Base-by-base conservation (phyloP, 1,284 basidiomycete species). In the Austroboletus rostrupii region DNA sequence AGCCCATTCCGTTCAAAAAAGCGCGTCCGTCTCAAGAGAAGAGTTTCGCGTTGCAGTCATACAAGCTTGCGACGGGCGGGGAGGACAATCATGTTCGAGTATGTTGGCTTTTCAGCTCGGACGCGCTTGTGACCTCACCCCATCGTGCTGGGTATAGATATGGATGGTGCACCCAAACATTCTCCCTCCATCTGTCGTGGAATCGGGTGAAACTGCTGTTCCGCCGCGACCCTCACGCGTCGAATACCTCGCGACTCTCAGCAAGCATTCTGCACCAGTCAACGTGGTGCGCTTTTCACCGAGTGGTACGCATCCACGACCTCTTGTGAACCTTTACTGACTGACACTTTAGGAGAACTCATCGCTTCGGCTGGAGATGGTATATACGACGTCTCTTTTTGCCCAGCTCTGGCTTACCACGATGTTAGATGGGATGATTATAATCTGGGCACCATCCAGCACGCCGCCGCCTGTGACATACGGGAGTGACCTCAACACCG, bases 31-130 rank as follows among this genome's bases (percentile, higher is more conserved):
- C 74, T 20, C 77, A 81, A 57, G 81, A 86, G 61, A 79, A 76
- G 66, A 76, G 71, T 58, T 78, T 72, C 58, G 76, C 79, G 17
- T 71, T 72, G 10, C 85, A 88, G 66, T 77, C 85, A 45, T 98
- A 97, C 76, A 80, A 90, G 56, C 74, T 99, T 10, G 96, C 95
- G 0, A 98, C 97, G 0, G 94, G 88, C 11, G 96, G 96, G 42
- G 96, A 96, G 64, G 96, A 99, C 68, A 97, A 96, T 66, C 90
- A 96, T 74, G 92, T 98, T 61, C 77, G 95, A 66, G 94, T 97
- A 62, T 70, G 90, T 81, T 21, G 39, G 28, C 47, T 45, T 49
- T 44, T 32, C 43, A 9, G 7, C 20, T 51, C 47, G 17, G 47
- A 53, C 53, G 47, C 56, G 53, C 50, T 49, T 37, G 29, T 40